Evolutionary conservation across 2,329 filamentous ascomycete species (phyloP).

Genomic region (Phialophora chinensis): DNA sequence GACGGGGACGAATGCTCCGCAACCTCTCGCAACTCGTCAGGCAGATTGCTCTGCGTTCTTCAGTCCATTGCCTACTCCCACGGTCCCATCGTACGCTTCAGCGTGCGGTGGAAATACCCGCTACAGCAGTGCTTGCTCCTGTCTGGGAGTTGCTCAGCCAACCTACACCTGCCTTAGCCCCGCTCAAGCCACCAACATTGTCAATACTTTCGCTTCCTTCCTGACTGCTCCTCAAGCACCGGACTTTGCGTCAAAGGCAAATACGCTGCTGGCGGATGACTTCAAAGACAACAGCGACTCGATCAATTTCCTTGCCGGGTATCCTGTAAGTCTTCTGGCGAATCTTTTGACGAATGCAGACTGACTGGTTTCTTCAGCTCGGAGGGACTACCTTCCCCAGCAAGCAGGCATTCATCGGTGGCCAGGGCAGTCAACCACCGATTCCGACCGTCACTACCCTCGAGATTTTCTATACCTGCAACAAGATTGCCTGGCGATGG

Average conservation of each 20-base stretch:
- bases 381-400: constrained; percentile 23
- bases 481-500: constrained; percentile 39
- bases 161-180: constrained; percentile 22
- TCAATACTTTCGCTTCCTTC: constrained; percentile 30
- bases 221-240: constrained; percentile 30
- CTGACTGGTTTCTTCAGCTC: constrained; percentile 13
- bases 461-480: constrained; percentile 36
- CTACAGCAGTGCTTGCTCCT: constrained; percentile 29
- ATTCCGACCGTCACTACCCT: constrained; percentile 31
- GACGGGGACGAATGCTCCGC: constrained; percentile 20
- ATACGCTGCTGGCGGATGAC: constrained; percentile 30
- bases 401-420: constrained; percentile 35
- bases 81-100: constrained; percentile 28
- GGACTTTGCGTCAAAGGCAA: constrained; percentile 31
- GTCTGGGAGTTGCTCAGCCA: constrained; percentile 21
- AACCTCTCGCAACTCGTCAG: constrained; percentile 25
- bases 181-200: constrained; percentile 24
- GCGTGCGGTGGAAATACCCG: constrained; percentile 19
- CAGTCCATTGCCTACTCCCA: constrained; percentile 19
- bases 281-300: constrained; percentile 35
- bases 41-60: constrained; percentile 30
- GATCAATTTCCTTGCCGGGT: constrained; percentile 32
- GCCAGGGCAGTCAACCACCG: constrained; percentile 31
- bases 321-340: constrained; percentile 22
- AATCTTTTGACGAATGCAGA: not conserved